These are phyloP conservation scores for Leishmania amazonensis DNA, from an alignment of 208 protist genomes.

Conservation along the genomic window DNA sequence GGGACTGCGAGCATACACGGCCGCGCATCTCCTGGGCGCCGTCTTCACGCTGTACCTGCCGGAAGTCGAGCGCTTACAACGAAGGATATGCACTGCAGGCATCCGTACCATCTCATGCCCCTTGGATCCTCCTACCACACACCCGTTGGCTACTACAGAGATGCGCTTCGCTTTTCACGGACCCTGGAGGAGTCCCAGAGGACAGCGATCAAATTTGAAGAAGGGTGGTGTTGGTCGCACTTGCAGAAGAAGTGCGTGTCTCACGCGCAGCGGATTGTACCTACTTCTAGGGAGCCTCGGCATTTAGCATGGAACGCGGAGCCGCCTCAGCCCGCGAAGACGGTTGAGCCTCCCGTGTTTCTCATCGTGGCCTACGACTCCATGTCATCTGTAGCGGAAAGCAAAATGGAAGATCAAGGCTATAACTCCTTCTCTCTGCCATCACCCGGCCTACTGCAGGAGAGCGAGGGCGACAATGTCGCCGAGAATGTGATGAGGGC, in stretches of 20 bases:
- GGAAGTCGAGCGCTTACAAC: too few relatives aligned
- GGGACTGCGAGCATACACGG: background rate
- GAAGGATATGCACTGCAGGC: background rate
- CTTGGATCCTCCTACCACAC: background rate
- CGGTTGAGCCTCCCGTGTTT: too few relatives aligned
- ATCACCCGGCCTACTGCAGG: too few relatives aligned
- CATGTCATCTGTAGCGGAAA: background rate
- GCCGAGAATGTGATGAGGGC: background rate
- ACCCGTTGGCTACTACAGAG: constrained; percentile 5
- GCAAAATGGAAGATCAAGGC: too few relatives aligned
- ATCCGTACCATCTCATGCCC: constrained; percentile 17
- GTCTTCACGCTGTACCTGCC: background rate
- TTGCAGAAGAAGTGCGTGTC: background rate
- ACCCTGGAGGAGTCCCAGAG: constrained; percentile 41
- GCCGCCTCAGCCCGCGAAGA: background rate
- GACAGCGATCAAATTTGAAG: constrained; percentile 33
- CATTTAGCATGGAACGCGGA: background rate
- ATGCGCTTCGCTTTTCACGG: constrained; percentile 19
- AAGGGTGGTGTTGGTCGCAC: constrained; percentile 10
- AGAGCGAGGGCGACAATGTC: background rate
- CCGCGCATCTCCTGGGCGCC: background rate
- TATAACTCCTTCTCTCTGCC: background rate
- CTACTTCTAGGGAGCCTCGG: background rate
- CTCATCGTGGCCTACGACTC: background rate
- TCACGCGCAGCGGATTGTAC: too few relatives aligned